Base-by-base conservation (phyloP, 2,329 filamentous ascomycete species). In the Trichophyton rubrum region DNA sequence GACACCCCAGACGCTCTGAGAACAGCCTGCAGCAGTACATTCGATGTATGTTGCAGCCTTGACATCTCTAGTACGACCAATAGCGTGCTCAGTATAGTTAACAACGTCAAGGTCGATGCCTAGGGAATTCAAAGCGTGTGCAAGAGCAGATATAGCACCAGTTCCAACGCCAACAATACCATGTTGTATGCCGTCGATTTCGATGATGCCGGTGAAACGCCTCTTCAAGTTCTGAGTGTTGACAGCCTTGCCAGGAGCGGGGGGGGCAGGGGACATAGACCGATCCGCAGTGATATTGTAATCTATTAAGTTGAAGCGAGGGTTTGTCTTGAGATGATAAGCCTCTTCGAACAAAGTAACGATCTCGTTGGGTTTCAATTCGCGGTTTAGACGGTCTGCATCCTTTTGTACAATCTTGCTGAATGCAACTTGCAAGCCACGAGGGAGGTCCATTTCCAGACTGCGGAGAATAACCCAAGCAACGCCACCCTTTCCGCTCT, bases 21-120 rank as follows among this genome's bases (percentile, higher is more conserved):
- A 82, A 64, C 80, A 86, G 55, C 82, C 84, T 3, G 82, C 75
- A 20, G 85, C 81, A 30, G 82, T 90, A 74, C 90, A 96, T 74
- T 96, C 89, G 65, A 97, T 95, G 71, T 95, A 97, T 1, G 91
- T 89, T 1, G 90, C 92, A n/a, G 92, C 92, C 78, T 95, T 95
- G 66, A 92, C 89, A 63, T 90, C 84, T 61, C 85, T 83, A 63
- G 89, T 89, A 58, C 81, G 79, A 65, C 90, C 90, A 67, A 97
- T 90, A 30, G 91, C 87, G 75, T 97, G 92, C 74, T 97, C 93
- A 79, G 95, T 96, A 79, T 97, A 97, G 73, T 96, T 90, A 53
- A 86, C 83, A 58, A 97, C 90, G 70, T 97, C 92, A 24, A 97
- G 79, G 69, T 95, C 86, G 64, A 97, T 86, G 62, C 89, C 89